A percentile compares a stretch with the other conserved stretches of the same genome.
These are phyloP conservation scores for Cordyceps farinosa DNA, from an alignment of 2,329 filamentous ascomycete genomes.

Conservation along the genomic window DNA sequence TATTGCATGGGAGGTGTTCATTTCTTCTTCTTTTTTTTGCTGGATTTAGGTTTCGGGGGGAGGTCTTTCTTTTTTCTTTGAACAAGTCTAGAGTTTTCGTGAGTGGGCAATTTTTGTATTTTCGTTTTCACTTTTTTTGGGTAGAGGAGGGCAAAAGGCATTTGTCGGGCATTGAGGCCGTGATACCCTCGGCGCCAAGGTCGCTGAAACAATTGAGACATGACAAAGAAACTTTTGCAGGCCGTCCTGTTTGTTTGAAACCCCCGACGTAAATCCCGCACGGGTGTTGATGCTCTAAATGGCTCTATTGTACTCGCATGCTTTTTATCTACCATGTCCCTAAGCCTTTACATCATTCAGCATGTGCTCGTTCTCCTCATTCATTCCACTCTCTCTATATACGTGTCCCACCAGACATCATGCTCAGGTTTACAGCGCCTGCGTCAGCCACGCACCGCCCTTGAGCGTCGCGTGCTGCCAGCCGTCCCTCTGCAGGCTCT, in stretches of 20 bases:
- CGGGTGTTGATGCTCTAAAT: neutral
- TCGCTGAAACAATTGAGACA: constrained; percentile 11
- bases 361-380: neutral
- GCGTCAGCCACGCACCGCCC: constrained; percentile 35
- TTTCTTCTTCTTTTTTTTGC: constrained; percentile 17
- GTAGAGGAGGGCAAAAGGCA: neutral
- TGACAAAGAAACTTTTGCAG: neutral
- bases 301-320: neutral
- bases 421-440: neutral
- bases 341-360: neutral
- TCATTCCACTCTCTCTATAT: neutral
- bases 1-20: constrained; percentile 23
- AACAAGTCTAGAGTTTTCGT: neutral
- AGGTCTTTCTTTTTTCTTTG: neutral
- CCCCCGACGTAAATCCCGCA: neutral
- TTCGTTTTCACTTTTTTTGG: neutral
- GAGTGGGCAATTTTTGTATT: neutral
- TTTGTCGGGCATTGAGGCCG: neutral
- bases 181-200: constrained; percentile 9
- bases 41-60: constrained; percentile 25
- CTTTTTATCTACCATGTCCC: constrained; percentile 1
- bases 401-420: no score
- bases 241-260: no score
- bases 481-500: constrained; percentile 63
- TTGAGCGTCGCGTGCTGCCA: constrained; percentile 49